Evolutionary conservation across 2,329 filamentous ascomycete species (phyloP).

Genomic region (Aspergillus fijiensis): DNA sequence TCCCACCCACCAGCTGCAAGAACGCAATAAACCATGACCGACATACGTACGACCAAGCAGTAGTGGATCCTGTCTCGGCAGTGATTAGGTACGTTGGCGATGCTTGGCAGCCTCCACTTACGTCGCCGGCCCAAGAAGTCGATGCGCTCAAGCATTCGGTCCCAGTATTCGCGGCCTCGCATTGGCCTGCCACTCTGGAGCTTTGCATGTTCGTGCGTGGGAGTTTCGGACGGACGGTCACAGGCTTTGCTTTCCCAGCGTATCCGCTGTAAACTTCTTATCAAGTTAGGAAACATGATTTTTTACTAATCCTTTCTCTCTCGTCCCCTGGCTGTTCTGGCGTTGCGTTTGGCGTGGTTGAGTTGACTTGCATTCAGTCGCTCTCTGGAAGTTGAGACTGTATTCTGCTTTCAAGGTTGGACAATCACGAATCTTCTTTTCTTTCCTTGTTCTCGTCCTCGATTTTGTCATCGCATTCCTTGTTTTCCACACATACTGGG

Average conservation of each 20-base stretch:
- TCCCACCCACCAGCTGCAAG: not conserved
- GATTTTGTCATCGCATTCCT: not conserved
- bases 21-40: not conserved
- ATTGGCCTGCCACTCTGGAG: not conserved
- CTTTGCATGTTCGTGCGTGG: not conserved
- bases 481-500: slow-evolving; percentile 21
- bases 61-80: not conserved
- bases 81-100: not conserved
- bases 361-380: not conserved
- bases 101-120: not conserved
- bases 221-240: not conserved
- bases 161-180: not conserved
- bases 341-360: not conserved
- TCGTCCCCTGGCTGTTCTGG: not conserved
- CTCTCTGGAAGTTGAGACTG: not conserved
- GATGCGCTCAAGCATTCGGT: not conserved
- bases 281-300: not conserved
- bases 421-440: no score
- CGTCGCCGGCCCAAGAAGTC: not conserved
- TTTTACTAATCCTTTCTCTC: not conserved
- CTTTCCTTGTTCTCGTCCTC: not conserved
- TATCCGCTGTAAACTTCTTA: not conserved
- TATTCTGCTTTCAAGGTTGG: not conserved
- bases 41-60: not conserved
- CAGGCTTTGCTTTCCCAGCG: not conserved